Evolutionary conservation across 352 stramenopile genomes (phyloP).

Genomic region (Pythium apleroticum): DNA sequence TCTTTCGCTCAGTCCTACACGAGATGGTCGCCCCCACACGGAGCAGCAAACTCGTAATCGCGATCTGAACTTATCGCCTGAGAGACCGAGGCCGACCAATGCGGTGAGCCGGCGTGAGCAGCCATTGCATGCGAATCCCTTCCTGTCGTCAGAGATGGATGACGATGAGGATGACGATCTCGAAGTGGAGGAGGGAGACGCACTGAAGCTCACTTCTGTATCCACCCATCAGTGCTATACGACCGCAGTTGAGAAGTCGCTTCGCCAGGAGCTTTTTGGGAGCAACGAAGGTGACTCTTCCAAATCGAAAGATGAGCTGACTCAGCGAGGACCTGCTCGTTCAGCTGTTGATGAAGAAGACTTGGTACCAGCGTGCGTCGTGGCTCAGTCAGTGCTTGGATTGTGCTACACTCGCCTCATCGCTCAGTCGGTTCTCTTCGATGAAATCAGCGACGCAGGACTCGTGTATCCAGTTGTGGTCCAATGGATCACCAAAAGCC

Average conservation of each 20-base stretch:
- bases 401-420: slow-evolving; percentile 16
- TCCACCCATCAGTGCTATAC: background rate
- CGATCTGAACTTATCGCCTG: background rate
- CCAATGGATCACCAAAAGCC: background rate
- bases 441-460: background rate
- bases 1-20: slow-evolving; percentile 13
- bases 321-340: background rate
- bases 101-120: background rate
- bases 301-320: background rate
- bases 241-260: background rate
- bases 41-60: slow-evolving; percentile 19
- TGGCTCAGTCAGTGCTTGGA: slow-evolving; percentile 12
- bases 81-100: background rate
- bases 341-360: slow-evolving; percentile 10
- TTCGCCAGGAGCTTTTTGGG: slow-evolving; percentile 1
- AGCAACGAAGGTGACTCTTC: background rate
- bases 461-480: slow-evolving; percentile 8
- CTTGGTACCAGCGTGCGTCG: slow-evolving; percentile 14
- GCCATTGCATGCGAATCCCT: slow-evolving; percentile 10
- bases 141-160: slow-evolving; percentile 3
- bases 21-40: slow-evolving; percentile 15
- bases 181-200: background rate
- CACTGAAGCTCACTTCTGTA: background rate
- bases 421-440: slow-evolving; percentile 8
- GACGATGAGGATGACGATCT: slow-evolving; percentile 15